Percentiles rank a stretch among this genome's conserved stretches.
phyloP scores from a whole-genome alignment of 257 asterid genomes.

The Cinchona pubescens region DNA sequence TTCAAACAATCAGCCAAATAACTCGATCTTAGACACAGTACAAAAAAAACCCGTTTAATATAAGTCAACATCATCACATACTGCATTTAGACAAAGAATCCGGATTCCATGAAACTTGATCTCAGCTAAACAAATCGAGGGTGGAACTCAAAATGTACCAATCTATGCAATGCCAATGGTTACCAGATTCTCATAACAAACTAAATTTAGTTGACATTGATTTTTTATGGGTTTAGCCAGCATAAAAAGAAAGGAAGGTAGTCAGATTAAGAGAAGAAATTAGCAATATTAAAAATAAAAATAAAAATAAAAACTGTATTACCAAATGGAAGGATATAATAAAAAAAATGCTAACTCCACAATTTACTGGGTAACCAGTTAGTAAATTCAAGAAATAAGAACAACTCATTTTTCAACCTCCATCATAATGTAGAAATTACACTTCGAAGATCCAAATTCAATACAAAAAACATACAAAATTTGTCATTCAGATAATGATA shows the following conservation, averaged over 20 bases:
- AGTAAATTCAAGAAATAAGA: slow-evolving; percentile 1
- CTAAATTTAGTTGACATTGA: not conserved
- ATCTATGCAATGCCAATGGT: not conserved
- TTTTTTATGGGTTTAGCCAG: not conserved
- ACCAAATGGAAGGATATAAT: too few species aligned
- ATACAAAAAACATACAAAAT: not conserved
- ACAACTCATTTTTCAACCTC: not conserved
- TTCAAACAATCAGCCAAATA: not conserved
- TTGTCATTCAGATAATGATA: not conserved
- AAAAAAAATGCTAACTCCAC: not conserved
- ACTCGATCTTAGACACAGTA: not conserved
- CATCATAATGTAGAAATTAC: not conserved
- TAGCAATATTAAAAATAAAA: too few species aligned
- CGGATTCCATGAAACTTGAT: not conserved
- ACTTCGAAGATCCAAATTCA: not conserved
- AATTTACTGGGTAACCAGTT: not conserved
- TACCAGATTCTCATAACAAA: too few species aligned
- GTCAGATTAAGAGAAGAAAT: too few species aligned
- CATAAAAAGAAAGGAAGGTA: too few species aligned
- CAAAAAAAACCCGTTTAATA: not conserved
- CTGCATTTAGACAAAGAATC: not conserved
- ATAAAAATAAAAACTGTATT: too few species aligned
- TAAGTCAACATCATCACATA: not conserved
- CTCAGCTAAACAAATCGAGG: not conserved
- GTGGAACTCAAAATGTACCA: slow-evolving; percentile 1